A percentile compares a stretch with the other conserved stretches of the same genome.
Evolutionary conservation across 441 rosid species (phyloP).

Genomic region (Melastoma candidum): DNA sequence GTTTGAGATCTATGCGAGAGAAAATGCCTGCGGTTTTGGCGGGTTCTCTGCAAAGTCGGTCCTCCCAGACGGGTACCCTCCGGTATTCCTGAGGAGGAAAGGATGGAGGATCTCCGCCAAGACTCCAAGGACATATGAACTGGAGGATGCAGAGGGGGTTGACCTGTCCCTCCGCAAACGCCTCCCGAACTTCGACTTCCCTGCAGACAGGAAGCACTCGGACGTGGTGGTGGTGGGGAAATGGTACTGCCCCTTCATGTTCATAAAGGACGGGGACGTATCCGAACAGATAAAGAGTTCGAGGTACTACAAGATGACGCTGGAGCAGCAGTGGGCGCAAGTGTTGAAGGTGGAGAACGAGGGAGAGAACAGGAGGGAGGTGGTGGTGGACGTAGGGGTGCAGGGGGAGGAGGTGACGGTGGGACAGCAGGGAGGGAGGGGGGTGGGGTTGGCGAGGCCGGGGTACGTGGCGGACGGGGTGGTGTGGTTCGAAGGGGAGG

Average conservation of each 20-base stretch:
- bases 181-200: constrained; percentile 30
- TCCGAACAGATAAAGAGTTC: constrained; percentile 34
- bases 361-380: constrained; percentile 14
- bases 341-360: constrained; percentile 25
- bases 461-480: constrained; percentile 20
- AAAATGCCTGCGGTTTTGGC: not conserved
- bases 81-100: constrained; percentile 30
- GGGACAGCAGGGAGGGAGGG: constrained; percentile 27
- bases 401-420: constrained; percentile 25
- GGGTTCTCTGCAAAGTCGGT: constrained; percentile 29
- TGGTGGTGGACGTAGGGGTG: constrained; percentile 24
- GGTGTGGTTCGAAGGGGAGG: constrained; percentile 26
- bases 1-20: constrained; percentile 32
- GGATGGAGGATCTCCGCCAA: constrained; percentile 39
- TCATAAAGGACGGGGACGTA: constrained; percentile 28
- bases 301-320: constrained; percentile 37
- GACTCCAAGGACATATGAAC: constrained; percentile 16
- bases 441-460: constrained; percentile 20
- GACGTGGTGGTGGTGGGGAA: constrained; percentile 30
- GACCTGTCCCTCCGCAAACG: constrained; percentile 26
- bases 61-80: constrained; percentile 36
- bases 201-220: constrained; percentile 18
- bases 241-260: constrained; percentile 59
- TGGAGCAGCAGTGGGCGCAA: constrained; percentile 42
- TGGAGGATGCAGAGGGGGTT: constrained; percentile 41